Conservation (phyloP, 2,329 filamentous ascomycete genomes). For the Colletotrichum tropicale region DNA sequence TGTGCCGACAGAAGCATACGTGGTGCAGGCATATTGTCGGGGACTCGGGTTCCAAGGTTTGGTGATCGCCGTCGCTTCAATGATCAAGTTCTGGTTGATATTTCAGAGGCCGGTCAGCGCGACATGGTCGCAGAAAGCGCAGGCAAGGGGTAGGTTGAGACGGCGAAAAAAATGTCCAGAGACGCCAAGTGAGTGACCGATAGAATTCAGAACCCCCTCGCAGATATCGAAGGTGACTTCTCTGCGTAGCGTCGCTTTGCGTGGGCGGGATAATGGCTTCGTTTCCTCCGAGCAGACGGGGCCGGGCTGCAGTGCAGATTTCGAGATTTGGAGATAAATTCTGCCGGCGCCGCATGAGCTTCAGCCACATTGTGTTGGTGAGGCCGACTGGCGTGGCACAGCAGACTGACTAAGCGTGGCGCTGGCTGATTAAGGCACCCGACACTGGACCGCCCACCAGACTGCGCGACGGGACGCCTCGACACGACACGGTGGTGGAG, state of each 20-base stretch:
- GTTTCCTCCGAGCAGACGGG: neutral
- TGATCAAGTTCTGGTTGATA: neutral
- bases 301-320: neutral
- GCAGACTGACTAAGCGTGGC: neutral
- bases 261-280: neutral
- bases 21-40: neutral
- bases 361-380: neutral
- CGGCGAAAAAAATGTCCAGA: neutral
- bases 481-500: neutral
- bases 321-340: slow-evolving; percentile 17
- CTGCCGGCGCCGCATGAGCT: neutral
- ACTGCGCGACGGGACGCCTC: neutral
- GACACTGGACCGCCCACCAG: too few relatives aligned
- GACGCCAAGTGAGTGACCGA: neutral
- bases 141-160: neutral
- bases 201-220: neutral
- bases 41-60: neutral
- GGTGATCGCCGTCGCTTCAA: neutral
- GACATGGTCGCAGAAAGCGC: neutral
- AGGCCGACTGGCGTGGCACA: neutral
- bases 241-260: neutral
- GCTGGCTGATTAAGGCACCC: neutral
- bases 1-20: neutral
- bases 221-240: neutral
- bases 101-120: slow-evolving; percentile 4